Evolutionary conservation across 2,329 filamentous ascomycete species (phyloP), one percentile per base, ranked within the genome.

Genomic region (Fusarium irregulare): DNA sequence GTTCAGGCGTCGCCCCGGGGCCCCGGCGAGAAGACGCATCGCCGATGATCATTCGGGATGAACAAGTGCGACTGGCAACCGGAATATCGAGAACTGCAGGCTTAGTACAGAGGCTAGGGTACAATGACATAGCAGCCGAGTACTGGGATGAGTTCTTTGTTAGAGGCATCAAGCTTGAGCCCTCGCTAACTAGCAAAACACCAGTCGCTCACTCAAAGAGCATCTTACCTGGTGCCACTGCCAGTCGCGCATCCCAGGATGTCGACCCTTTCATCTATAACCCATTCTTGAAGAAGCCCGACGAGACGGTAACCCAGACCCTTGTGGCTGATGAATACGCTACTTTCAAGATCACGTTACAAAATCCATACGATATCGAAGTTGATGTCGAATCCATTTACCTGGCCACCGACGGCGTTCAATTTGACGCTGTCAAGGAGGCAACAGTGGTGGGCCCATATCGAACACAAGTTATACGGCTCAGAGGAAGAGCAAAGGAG

Each of bases 81-180:
- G 97, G 95, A 72, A 94, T 99, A 63, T 89, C 91, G 37, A 92
- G 95, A 67, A 97, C 94, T 1, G 89, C 94, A 30, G 88, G 86
- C 32, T 88, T 96, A n/a, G 91, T 92, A 1, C 88, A 88, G 64
- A 90, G 92, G 63, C 81, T 98, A 27, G 94, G 94, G 1, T 82
- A 94, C 28, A 83, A 86, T 7, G 82, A 91, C 59, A 80, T 95
- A 44, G 86, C 89, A 55, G 94, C 93, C 8, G 92, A 96, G 72
- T 99, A 98, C 77, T 99, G 96, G 96, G 96, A 99, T 78, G 93
- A 97, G 75, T 98, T 98, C 73, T 84, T 99, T 11, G 87, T 99
- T 48, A 90, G 96, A 51, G 89, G 89, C 68, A 83, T 97, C 72
- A 88, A 90, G 57, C 83, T 97, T 45, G 88, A 94, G 53, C 84